Base-by-base conservation (phyloP, 129 eudicot genomes). In the Mikania micrantha region DNA sequence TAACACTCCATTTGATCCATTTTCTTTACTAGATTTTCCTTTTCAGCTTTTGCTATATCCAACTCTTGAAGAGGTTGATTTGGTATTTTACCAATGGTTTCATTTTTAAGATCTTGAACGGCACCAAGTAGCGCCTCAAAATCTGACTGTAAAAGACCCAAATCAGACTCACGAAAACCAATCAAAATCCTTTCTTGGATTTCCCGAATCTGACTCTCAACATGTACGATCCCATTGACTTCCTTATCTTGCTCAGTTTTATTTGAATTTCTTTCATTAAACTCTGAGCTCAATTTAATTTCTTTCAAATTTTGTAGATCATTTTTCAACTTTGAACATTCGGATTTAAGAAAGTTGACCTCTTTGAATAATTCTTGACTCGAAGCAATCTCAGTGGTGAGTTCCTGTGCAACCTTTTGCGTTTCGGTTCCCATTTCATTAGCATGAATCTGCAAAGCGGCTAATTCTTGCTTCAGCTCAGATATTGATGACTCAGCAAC, bases 1-100 rank as follows among this genome's bases (percentile, higher is more conserved):
- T 94, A 94, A 66, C 85, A 75, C 78, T 94, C 99, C 97, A 94
- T 94, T 79, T 94, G 81, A 77, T 83, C 76, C 99, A 87, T 84
- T 73, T 94, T 94, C 67, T 77, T 79, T 10, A 73, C 71, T 60
- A 86, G 86, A 72, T 32, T 79, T 70, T 89, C 97, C 68, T 73
- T 85, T 73, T 94, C 99, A 19, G 76, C 75, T 77, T 83, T 93
- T 36, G 88, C 74, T 41, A 75, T 82, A 21, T 89, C 88, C 85
- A 89, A 57, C 66, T 72, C 84, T 48, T 80, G 77, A 76, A 90
- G 78, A 28, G 85, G 79, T 42, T 75, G 76, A 27, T 62, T 78
- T 21, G 83, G 86, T 57, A 83, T 45, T 52, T 68, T 66, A 62
- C 83, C 83, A 29, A 63, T 79, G 4, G 79, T 73, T 59, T 74